Base-by-base conservation (phyloP, 345 rosid genomes). In the Gynandropsis gynandra region DNA sequence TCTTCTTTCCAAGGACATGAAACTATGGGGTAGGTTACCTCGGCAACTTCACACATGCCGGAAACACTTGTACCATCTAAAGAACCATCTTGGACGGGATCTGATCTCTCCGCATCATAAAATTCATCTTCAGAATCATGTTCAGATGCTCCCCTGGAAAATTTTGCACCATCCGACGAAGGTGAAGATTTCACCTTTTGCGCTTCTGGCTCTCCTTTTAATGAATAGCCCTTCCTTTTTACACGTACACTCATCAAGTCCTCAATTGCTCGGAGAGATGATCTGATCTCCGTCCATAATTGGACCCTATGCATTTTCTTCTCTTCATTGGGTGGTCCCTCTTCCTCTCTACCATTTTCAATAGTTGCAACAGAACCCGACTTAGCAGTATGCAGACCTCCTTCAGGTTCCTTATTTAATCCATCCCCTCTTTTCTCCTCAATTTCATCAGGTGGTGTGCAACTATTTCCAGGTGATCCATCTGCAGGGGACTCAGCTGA, bases 71-170 rank as follows among this genome's bases (percentile, higher is more conserved):
- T 57, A 54, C 65, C 58, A 51, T 82, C 97, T 58, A 71, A 71
- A 35, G 87, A 66, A 36, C 60, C 52, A 64, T 93, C 94, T 57
- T 70, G 97, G 45, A 63, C 63, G n/a, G 70, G 72, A 56, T 93
- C 99, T 15, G 95, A 83, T 54, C 85, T 83, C 72, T 93, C 99
- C 35, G 79, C 87, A 70, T 93, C 99, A 67, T 88, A 93, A 71
- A 88, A 93, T 65, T 81, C 97, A 70, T 88, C 97, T 62, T 93
- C 99, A 9, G 97, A 88, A 59, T 93, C 99, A 74, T 82, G 90
- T 58, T 88, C 97, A 24, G 75, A 67, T 42, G 70, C 80, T 70
- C 80, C 97, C 75, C 76, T 83, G 38, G 62, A 63, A 43, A 70
- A 74, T 70, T 73, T 82, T 47, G 62, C 72, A 65, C 76, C 97